These are phyloP conservation scores for Isoetes taiwanensis DNA, from an alignment of 75 land plant genomes.

Conservation along the genomic window DNA sequence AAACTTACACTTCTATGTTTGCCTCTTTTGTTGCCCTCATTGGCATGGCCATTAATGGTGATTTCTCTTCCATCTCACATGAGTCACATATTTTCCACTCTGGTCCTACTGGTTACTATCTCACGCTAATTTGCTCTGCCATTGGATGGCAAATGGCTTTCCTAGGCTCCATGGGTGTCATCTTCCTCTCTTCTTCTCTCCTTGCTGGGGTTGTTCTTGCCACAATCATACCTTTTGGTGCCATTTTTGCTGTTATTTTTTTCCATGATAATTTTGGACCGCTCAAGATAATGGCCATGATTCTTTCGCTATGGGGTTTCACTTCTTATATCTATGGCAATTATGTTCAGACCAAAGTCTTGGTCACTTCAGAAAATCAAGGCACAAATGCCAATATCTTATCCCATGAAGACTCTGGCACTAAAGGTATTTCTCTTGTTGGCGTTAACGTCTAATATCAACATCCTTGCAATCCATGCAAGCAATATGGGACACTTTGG, in stretches of 20 bases:
- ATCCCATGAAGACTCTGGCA: too few species aligned
- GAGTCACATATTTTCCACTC: slow-evolving; percentile 29
- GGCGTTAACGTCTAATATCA: too few species aligned
- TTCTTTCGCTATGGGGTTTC: slow-evolving; percentile 41
- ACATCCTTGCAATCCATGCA: too few species aligned
- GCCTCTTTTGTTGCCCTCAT: slow-evolving; percentile 10
- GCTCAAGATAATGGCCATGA: slow-evolving; percentile 31
- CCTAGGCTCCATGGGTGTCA: slow-evolving; percentile 31
- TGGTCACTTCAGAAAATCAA: too few species aligned
- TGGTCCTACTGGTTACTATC: slow-evolving; percentile 27
- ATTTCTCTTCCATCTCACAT: slow-evolving; percentile 24
- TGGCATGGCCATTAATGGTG: slow-evolving; percentile 20
- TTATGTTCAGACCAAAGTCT: slow-evolving; percentile 6
- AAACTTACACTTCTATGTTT: slow-evolving; percentile 2
- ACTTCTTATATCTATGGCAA: slow-evolving; percentile 39
- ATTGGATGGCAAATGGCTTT: slow-evolving; percentile 31
- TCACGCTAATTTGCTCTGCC: slow-evolving; percentile 22
- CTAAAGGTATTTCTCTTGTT: too few species aligned
- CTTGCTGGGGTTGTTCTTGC: slow-evolving; percentile 23
- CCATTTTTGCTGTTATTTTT: slow-evolving; percentile 21
- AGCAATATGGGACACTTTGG: too few species aligned
- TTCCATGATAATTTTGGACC: slow-evolving; percentile 10
- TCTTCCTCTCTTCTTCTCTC: slow-evolving; percentile 26
- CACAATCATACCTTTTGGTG: slow-evolving; percentile 26
- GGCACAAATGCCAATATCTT: too few species aligned